These are phyloP conservation scores for Crassisporium funariophilum DNA, from an alignment of 768 basidiomycete genomes.

Conservation along the genomic window DNA sequence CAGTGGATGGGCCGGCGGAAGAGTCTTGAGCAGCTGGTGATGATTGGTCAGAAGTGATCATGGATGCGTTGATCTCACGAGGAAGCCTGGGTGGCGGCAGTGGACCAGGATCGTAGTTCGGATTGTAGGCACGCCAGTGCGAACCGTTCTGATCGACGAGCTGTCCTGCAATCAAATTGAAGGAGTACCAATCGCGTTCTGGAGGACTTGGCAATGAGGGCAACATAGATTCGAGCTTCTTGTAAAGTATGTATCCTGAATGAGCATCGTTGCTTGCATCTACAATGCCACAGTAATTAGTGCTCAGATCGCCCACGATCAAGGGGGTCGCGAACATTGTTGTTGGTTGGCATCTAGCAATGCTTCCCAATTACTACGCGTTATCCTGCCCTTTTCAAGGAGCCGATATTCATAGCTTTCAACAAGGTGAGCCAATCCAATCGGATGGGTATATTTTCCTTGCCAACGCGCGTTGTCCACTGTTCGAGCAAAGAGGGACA, in stretches of 20 bases:
- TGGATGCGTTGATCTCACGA: slow-evolving; percentile 15
- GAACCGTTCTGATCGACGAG: slow-evolving; percentile 45
- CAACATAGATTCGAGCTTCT: slow-evolving; percentile 46
- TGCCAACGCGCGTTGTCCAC: slow-evolving; percentile 76
- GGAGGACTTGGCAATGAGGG: slow-evolving; percentile 34
- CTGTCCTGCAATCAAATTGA: slow-evolving; percentile 51
- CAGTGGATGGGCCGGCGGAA: too few species aligned
- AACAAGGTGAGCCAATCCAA: slow-evolving; percentile 69
- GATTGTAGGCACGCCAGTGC: slow-evolving; percentile 61
- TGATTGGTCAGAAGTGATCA: slow-evolving; percentile 1
- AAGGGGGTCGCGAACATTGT: slow-evolving; percentile 53
- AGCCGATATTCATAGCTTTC: slow-evolving; percentile 56
- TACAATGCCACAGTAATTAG: slow-evolving; percentile 24
- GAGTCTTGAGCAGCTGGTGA: background rate
- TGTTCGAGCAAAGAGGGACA: slow-evolving; percentile 67
- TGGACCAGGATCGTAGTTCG: slow-evolving; percentile 73
- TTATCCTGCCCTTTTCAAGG: slow-evolving; percentile 61
- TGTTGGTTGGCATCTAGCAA: slow-evolving; percentile 46
- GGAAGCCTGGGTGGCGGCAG: slow-evolving; percentile 49
- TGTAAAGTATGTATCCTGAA: slow-evolving; percentile 58
- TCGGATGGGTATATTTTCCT: slow-evolving; percentile 58
- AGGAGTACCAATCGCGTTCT: slow-evolving; percentile 53
- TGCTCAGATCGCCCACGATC: background rate
- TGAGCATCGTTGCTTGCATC: slow-evolving; percentile 78
- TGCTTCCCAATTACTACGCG: slow-evolving; percentile 72